Percentiles rank a stretch among this genome's conserved stretches.
Conservation (phyloP, 1,284 basidiomycete species). For the Lentinula novae-zelandiae region DNA sequence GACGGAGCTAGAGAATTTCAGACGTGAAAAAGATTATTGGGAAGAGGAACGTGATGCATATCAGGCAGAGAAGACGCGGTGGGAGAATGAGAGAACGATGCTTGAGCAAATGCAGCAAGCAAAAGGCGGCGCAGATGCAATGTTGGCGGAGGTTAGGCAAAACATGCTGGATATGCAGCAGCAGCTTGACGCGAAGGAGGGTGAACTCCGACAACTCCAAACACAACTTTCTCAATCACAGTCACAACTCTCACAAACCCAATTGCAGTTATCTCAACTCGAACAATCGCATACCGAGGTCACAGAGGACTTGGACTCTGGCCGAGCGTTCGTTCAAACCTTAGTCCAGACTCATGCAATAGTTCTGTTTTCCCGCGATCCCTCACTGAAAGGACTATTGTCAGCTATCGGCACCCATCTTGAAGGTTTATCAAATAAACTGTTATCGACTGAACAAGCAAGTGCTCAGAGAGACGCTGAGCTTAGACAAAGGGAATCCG, state of each 20-base stretch:
- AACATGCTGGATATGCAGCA: constrained; percentile 21
- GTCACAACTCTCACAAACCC: not conserved
- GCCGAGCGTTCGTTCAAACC: constrained; percentile 39
- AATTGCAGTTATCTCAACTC: not conserved
- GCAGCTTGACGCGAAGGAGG: constrained; percentile 43
- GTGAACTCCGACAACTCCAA: constrained; percentile 35
- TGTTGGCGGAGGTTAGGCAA: constrained; percentile 32
- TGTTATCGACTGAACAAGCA: constrained; percentile 42
- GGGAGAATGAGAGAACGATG: constrained; percentile 42
- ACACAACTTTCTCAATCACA: not conserved
- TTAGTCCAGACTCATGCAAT: constrained; percentile 55
- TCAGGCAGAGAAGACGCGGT: constrained; percentile 31
- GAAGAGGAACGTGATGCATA: constrained; percentile 48
- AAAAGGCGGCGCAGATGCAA: constrained; percentile 35
- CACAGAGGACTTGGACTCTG: constrained; percentile 27
- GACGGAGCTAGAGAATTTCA: constrained; percentile 45
- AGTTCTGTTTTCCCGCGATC: constrained; percentile 44
- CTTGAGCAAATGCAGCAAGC: constrained; percentile 43
- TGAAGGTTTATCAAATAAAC: constrained; percentile 43
- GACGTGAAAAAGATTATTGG: constrained; percentile 50
- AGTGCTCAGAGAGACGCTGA: not conserved
- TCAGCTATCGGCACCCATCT: constrained; percentile 53
- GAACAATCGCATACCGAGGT: not conserved
- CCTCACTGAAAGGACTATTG: constrained; percentile 48
- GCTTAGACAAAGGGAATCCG: constrained; percentile 32